Conservation (phyloP, 306 rosid species). For the Medicago lupulina region DNA sequence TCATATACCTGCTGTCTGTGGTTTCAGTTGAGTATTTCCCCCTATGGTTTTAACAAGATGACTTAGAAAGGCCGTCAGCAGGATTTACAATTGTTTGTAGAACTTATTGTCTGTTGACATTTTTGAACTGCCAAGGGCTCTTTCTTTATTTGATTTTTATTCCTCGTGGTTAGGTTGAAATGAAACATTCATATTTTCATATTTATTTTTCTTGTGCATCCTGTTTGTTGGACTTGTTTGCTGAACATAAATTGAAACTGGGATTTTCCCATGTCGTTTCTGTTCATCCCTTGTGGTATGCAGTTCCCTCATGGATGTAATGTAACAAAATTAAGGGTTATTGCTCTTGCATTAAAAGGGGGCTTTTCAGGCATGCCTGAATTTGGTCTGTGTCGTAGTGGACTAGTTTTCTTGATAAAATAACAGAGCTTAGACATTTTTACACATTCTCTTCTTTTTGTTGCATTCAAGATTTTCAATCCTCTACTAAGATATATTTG, state of each 20-base stretch:
- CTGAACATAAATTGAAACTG: neutral
- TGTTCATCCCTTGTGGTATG: neutral
- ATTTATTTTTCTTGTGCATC: neutral
- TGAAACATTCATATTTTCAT: neutral
- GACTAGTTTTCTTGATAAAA: neutral
- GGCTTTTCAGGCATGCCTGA: neutral
- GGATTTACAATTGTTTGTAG: neutral
- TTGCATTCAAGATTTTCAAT: neutral
- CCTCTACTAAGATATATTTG: neutral
- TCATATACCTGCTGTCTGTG: neutral
- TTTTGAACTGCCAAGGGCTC: neutral
- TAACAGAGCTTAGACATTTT: neutral
- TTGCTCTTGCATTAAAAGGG: neutral
- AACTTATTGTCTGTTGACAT: neutral
- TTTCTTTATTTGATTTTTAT: neutral
- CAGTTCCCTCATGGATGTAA: neutral
- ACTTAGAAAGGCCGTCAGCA: neutral
- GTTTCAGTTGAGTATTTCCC: neutral
- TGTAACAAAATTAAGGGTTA: neutral
- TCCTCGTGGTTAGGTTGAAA: neutral
- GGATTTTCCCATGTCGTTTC: neutral
- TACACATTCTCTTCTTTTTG: constrained; percentile 5
- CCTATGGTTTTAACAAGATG: neutral
- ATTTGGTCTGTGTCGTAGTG: neutral
- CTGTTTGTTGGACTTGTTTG: neutral